Base-by-base conservation (phyloP, 257 asterid genomes). In the Ocimum tenuiflorum region DNA sequence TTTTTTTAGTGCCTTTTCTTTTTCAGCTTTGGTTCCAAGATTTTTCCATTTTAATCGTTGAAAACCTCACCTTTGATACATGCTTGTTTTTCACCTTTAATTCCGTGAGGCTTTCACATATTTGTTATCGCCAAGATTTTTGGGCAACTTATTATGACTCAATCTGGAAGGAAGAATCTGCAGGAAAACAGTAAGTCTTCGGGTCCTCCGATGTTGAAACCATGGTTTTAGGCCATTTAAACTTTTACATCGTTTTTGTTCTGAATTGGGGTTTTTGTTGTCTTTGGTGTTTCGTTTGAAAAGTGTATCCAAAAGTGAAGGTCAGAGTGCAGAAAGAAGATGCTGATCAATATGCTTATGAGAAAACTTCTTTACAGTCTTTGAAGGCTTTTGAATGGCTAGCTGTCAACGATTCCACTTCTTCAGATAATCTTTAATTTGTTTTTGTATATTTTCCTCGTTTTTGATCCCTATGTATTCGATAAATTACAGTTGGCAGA, bases 251-350 rank as follows among this genome's bases (percentile, higher is more conserved):
- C 8, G 49, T 63, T 46, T 47, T 69, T 53, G 63, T 70, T 65
- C 67, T 75, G 78, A 74, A 35, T 65, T 66, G 83, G 78, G 69
- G 18, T 8, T 51, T 64, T 20, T 22, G 59, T 49, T 1, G 4
- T 27, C 4, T 27, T 27, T 27, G 2, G 4, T 27, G 4, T 27
- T 33, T 35, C 45, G 50, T 33, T 65, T 51, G 17, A 24, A 46
- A 69, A 88, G 95, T 84, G 95, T 91, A 91, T 77, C 97, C 97
- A 48, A 91, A 77, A 71, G 97, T 91, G 74, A 91, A 83, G 83
- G 97, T 88, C 85, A 86, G 81, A 63, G 77, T 38, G 46, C 80
- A 88, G 58, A 73, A 72, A 66, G 96, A 88, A 63, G 88, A 81
- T 41, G 95, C 74, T 58, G 96, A 84, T 75, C 84, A 78, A 27